Evolutionary conservation across 1,139 yeast species (phyloP).

Genomic region (Geotrichum europaeum): DNA sequence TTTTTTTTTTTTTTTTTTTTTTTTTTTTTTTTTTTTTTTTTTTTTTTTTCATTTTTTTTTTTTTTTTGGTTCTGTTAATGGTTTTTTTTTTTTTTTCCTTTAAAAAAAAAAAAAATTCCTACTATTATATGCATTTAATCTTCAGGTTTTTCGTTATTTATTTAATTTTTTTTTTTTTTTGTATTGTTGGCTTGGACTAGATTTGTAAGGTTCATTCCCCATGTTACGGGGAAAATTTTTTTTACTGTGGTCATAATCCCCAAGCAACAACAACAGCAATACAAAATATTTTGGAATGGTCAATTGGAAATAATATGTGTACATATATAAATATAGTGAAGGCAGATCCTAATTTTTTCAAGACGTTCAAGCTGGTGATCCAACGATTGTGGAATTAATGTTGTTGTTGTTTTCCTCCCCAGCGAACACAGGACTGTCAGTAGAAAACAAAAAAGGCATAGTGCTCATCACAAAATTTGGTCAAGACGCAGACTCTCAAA

Average conservation of each 20-base stretch:
- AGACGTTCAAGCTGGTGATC: neutral
- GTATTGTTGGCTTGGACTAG: too few species aligned
- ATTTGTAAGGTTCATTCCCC: too few species aligned
- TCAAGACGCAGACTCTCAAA: neutral
- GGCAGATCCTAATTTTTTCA: neutral
- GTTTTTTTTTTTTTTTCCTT: neutral
- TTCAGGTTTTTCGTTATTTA: too few species aligned
- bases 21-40: neutral
- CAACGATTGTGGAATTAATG: neutral
- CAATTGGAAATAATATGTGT: neutral
- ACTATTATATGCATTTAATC: neutral
- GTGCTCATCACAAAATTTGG: neutral
- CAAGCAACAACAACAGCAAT: too few species aligned
- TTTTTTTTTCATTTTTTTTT: neutral
- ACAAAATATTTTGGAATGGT: neutral
- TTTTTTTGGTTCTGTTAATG: too few species aligned
- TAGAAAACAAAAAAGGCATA: neutral
- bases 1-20: too few species aligned
- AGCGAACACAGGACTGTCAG: constrained; percentile 1
- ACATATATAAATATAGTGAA: neutral
- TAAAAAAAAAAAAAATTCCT: neutral
- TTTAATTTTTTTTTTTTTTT: neutral
- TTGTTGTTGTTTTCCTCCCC: neutral
- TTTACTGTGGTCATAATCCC: too few species aligned
- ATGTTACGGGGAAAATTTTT: too few species aligned